A percentile compares a stretch with the other conserved stretches of the same genome.
phyloP scores from a whole-genome alignment of 257 asterid genomes.

The Fraxinus cuspidata region DNA sequence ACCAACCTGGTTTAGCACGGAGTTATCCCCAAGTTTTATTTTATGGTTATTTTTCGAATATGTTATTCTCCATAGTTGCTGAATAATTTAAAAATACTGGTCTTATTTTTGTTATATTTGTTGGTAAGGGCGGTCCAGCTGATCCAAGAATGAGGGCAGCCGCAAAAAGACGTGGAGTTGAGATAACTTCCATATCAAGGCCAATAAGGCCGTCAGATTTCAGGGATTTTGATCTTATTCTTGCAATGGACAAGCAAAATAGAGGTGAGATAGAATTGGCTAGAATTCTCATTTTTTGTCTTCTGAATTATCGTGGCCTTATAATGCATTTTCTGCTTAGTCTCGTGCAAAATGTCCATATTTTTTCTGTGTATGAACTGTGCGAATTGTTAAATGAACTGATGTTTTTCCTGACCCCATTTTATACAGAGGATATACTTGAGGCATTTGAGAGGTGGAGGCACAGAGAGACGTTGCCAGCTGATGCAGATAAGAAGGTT shows the following conservation, averaged over 20 bases:
- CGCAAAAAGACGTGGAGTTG: slow-evolving; percentile 85
- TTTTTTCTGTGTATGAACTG: background rate
- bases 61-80: background rate
- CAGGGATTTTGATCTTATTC: slow-evolving; percentile 83
- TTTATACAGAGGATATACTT: slow-evolving; percentile 55
- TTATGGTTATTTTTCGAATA: background rate
- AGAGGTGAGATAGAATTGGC: slow-evolving; percentile 50
- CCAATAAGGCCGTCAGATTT: slow-evolving; percentile 83
- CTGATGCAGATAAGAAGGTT: slow-evolving; percentile 65
- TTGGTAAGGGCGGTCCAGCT: slow-evolving; percentile 73
- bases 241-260: slow-evolving; percentile 90
- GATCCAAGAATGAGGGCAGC: slow-evolving; percentile 96
- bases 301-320: slow-evolving; percentile 7
- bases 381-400: background rate
- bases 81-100: background rate
- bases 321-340: slow-evolving; percentile 11
- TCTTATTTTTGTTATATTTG: slow-evolving; percentile 17
- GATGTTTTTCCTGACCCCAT: background rate
- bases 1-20: background rate
- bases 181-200: slow-evolving; percentile 79
- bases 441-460: slow-evolving; percentile 74
- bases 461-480: slow-evolving; percentile 61
- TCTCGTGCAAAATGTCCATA: background rate
- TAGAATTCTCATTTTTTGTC: background rate
- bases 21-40: background rate